Percentiles rank a stretch among this genome's conserved stretches.
Conservation (phyloP, 306 rosid genomes). For the Cicer chorassanicum region DNA sequence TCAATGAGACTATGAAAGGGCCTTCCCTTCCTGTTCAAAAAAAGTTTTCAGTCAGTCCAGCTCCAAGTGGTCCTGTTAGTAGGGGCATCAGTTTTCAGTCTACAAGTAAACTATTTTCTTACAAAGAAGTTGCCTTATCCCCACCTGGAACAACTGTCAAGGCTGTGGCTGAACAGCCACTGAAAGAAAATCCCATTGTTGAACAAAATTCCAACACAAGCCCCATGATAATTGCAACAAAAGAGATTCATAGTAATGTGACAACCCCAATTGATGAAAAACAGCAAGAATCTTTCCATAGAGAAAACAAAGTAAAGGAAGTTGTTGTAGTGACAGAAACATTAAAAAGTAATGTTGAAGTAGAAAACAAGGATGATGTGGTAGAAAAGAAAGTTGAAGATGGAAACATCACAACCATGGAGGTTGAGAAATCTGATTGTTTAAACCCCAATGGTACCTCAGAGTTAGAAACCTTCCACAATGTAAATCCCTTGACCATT, state of each 20-base stretch:
- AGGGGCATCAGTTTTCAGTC: conserved; percentile 67
- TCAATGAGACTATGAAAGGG: conserved; percentile 60
- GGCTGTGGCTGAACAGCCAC: conserved; percentile 78
- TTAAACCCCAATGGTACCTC: conserved; percentile 47
- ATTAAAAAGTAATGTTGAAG: conserved; percentile 45
- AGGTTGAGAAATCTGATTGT: conserved; percentile 52
- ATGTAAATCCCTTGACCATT: conserved; percentile 42
- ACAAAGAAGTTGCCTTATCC: conserved; percentile 98
- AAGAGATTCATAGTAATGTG: conserved; percentile 49
- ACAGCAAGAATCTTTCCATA: conserved; percentile 35
- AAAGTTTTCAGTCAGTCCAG: conserved; percentile 69
- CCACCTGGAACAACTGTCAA: conserved; percentile 97
- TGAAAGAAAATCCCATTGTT: conserved; percentile 54
- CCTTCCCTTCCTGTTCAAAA: conserved; percentile 59
- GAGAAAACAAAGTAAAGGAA: conserved; percentile 46
- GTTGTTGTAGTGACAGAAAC: conserved; percentile 44
- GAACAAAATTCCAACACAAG: conserved; percentile 54
- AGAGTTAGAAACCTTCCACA: conserved; percentile 41
- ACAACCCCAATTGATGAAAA: conserved; percentile 44
- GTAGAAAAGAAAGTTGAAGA: conserved; percentile 52
- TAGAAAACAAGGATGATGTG: conserved; percentile 41
- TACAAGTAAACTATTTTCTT: conserved; percentile 83
- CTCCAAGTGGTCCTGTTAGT: conserved; percentile 56
- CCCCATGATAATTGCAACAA: conserved; percentile 46
- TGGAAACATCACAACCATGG: conserved; percentile 39